Percentiles rank a stretch among this genome's conserved stretches.
phyloP scores from a whole-genome alignment of 2,329 filamentous ascomycete genomes.

The Apiospora koreana region DNA sequence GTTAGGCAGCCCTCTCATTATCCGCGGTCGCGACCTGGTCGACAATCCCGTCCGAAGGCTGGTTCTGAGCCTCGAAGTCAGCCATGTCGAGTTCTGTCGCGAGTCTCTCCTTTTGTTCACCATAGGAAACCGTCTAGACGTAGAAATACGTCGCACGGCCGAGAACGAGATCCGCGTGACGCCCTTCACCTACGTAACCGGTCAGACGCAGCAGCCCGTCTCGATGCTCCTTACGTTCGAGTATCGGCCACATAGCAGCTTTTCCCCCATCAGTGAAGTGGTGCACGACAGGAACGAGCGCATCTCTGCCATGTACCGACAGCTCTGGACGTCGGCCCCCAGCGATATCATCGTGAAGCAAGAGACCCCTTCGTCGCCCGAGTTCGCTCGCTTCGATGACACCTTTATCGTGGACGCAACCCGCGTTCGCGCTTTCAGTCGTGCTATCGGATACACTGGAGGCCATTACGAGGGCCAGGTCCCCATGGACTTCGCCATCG shows the following conservation, averaged over 20 bases:
- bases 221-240: conserved; percentile 81
- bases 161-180: conserved; percentile 78
- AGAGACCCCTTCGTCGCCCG: conserved; percentile 74
- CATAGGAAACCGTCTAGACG: conserved; percentile 51
- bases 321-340: conserved; percentile 63
- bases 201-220: conserved; percentile 72
- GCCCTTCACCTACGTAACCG: conserved; percentile 88
- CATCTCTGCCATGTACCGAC: conserved; percentile 98
- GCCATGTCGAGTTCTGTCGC: conserved; percentile 18
- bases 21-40: conserved; percentile 13
- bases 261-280: conserved; percentile 90
- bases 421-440: conserved; percentile 93
- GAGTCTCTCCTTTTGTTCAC: conserved; percentile 31
- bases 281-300: conserved; percentile 92
- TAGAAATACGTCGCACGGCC: conserved; percentile 70
- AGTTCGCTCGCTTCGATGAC: conserved; percentile 83
- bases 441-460: conserved; percentile 94
- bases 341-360: conserved; percentile 48
- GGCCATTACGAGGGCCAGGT: conserved; percentile 89
- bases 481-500: conserved; percentile 97
- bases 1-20: conserved; percentile 10
- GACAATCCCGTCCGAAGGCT: conserved; percentile 16
- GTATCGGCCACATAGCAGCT: conserved; percentile 91
- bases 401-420: conserved; percentile 81
- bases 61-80: conserved; percentile 11